Base-by-base conservation (phyloP, 306 rosid genomes). In the Morella rubra region DNA sequence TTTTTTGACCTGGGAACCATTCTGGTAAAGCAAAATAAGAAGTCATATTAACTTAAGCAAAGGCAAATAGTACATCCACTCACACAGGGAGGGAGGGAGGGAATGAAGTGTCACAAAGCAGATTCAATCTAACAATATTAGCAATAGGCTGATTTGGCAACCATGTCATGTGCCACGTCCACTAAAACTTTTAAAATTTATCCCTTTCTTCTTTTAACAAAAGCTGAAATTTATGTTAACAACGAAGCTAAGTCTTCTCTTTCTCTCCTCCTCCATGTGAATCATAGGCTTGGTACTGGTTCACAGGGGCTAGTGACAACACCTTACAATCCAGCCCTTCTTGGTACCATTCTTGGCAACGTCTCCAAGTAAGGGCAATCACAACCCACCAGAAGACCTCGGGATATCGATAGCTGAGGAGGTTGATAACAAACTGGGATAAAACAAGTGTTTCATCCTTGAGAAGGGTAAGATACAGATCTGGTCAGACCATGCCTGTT, bases 1-100 rank as follows among this genome's bases (percentile, higher is more conserved):
- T 73, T 88, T 95, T 72, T 95, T 95, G 1, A 95, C 79, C n/a
- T 88, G 88, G 46, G 49, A 76, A 74, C 97, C 97, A 86, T 92
- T 86, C 99, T 95, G 84, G 73, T 15, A 77, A 50, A 71, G 32
- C 58, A 80, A 87, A 71, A 64, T 61, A 72, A 70, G 19, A 27
- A 42, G 49, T 72, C 10, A 8, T 24, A 59, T 79, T 27, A 81
- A 46, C 61, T 73, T 9, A 7, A 80, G 75, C 32, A 73, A 44
- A 68, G 71, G 40, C 53, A 51, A 44, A 42, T 54, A 44, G 22
- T 4, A 8, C 13, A 8, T 24, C 19, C 73, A 61, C 24, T 20
- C 5, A 1, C 24, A 20, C 24, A 71, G 50, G 64, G 52, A 68
- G 67, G 6, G 61, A 9, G 10, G 7, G 6, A 18, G 19, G 10